Conservation (phyloP, 768 basidiomycete species). For the Agrocybe praecox region DNA sequence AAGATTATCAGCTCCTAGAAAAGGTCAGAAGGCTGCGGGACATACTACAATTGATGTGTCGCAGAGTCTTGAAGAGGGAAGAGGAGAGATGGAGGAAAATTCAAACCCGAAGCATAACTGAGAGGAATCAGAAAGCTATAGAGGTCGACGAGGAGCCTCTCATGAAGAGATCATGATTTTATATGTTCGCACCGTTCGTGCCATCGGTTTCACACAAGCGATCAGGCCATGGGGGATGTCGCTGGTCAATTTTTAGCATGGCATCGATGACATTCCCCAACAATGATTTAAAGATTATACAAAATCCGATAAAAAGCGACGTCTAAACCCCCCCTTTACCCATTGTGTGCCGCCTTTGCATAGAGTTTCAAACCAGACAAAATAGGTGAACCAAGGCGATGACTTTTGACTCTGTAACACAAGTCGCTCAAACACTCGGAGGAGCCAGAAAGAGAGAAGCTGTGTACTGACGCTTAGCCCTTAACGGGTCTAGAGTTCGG, state of each 20-base stretch:
- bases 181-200: conserved; percentile 6
- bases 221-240: conserved; percentile 7
- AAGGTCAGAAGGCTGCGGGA: not conserved
- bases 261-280: conserved; percentile 1
- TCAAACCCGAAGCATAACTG: conserved; percentile 18
- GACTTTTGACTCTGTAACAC: not conserved
- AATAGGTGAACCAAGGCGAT: not conserved
- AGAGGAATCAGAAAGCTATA: conserved; percentile 9
- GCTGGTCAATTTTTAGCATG: conserved; percentile 5
- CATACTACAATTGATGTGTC: conserved; percentile 8
- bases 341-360: not conserved
- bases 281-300: not conserved
- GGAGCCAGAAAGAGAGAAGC: not conserved
- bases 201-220: conserved; percentile 10
- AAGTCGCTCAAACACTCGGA: not conserved
- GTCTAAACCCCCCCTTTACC: not conserved
- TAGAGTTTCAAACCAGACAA: not conserved
- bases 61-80: not conserved
- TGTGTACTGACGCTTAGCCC: conserved; percentile 1
- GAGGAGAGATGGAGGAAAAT: not conserved
- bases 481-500: not conserved
- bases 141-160: conserved; percentile 6
- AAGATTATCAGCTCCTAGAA: not conserved
- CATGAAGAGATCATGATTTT: conserved; percentile 1
- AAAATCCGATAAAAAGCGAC: not conserved